A percentile compares a stretch with the other conserved stretches of the same genome.
phyloP scores from a whole-genome alignment of 192 early-diverging fungal genomes.

The Coemansia sp. region DNA sequence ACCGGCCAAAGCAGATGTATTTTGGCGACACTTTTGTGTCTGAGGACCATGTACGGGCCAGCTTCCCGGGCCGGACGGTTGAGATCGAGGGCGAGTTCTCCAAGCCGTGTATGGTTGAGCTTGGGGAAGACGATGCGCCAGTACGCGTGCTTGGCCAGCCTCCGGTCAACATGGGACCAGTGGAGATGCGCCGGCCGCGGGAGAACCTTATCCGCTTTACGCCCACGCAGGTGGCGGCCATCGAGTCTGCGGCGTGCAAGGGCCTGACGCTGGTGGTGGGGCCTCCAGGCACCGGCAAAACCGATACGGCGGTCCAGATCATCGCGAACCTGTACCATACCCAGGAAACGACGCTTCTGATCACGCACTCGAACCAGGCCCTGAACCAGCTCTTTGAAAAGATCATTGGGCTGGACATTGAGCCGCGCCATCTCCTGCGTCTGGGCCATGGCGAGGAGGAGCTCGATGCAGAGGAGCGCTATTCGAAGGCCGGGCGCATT shows the following conservation, averaged over 20 bases:
- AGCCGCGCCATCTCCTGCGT: slow-evolving; percentile 87
- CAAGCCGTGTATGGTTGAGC: slow-evolving; percentile 60
- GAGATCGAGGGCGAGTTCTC: slow-evolving; percentile 1
- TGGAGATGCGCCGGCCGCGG: slow-evolving; percentile 62
- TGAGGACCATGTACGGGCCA: slow-evolving; percentile 64
- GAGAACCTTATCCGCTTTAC: slow-evolving; percentile 81
- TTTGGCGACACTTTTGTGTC: slow-evolving; percentile 88
- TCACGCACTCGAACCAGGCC: slow-evolving; percentile 98
- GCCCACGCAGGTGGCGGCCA: slow-evolving; percentile 75
- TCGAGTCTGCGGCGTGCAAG: slow-evolving; percentile 73
- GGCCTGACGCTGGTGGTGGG: slow-evolving; percentile 94
- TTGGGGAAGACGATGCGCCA: slow-evolving; percentile 29
- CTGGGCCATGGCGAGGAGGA: slow-evolving; percentile 94
- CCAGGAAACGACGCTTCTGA: slow-evolving; percentile 80
- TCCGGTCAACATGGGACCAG: slow-evolving; percentile 65
- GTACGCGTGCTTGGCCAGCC: slow-evolving; percentile 62
- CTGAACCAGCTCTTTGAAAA: slow-evolving; percentile 98
- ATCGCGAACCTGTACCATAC: slow-evolving; percentile 94
- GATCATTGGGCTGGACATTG: slow-evolving; percentile 85
- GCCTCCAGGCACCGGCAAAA: slow-evolving; percentile 98
- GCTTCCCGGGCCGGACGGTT: slow-evolving; percentile 50
- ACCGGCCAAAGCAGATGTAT: slow-evolving; percentile 56
- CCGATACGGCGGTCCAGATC: slow-evolving; percentile 95
- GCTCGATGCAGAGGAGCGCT: slow-evolving; percentile 70
- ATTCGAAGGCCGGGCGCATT: slow-evolving; percentile 91